Evolutionary conservation across 2,329 filamentous ascomycete species (phyloP).

Genomic region (Fusarium protoensiforme): DNA sequence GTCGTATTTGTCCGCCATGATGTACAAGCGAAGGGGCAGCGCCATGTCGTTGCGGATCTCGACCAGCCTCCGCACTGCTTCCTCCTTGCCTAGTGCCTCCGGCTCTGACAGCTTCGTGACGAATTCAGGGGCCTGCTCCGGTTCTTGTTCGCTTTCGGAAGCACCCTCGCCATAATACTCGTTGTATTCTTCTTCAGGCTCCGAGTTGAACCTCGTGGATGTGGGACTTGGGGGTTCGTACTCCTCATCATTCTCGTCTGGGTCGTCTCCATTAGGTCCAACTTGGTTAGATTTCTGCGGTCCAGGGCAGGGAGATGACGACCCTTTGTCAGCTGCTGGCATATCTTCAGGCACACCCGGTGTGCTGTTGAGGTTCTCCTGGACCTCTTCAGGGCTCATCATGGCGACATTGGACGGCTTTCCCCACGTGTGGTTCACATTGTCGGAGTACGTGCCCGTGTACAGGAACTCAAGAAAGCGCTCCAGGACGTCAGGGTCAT

Average conservation of each 20-base stretch:
- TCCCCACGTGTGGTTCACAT: neutral
- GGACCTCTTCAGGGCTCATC: slow-evolving; percentile 6
- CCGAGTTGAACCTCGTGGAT: neutral
- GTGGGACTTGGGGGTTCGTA: neutral
- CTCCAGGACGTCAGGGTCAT: slow-evolving; percentile 42
- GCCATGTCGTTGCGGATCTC: neutral
- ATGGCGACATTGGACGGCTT: neutral
- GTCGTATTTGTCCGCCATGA: slow-evolving; percentile 2
- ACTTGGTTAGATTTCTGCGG: neutral
- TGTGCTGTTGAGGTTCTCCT: slow-evolving; percentile 5
- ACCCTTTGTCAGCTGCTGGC: too few relatives aligned
- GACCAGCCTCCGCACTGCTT: neutral
- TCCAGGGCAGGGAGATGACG: neutral
- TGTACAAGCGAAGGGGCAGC: neutral
- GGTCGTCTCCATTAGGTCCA: neutral
- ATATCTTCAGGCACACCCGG: neutral
- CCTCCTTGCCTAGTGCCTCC: neutral
- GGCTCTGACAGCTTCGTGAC: neutral
- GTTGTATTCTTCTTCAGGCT: slow-evolving; percentile 24
- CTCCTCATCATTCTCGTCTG: neutral
- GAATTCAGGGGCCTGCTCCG: neutral
- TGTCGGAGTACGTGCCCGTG: slow-evolving; percentile 33
- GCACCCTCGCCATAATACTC: neutral
- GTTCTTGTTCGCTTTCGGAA: neutral
- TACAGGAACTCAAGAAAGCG: slow-evolving; percentile 48